Conservation (phyloP, 2,329 filamentous ascomycete species). For the Trichoderma brevicompactum region DNA sequence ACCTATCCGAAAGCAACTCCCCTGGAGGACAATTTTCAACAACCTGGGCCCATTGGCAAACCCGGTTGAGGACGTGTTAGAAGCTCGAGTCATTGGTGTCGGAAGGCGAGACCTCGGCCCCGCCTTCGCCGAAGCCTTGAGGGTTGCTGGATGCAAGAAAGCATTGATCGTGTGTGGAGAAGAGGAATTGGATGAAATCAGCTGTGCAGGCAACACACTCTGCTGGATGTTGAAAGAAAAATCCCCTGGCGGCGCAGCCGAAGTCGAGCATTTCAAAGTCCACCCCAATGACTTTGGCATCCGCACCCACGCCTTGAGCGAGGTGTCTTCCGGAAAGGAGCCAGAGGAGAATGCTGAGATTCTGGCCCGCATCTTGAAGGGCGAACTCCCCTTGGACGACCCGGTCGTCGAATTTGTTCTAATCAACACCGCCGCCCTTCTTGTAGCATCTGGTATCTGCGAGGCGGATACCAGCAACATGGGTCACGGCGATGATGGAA, state of each 20-base stretch:
- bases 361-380: constrained; percentile 73
- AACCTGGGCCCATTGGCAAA: constrained; percentile 91
- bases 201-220: constrained; percentile 83
- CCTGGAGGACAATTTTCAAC: constrained; percentile 97
- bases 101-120: constrained; percentile 84
- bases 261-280: constrained; percentile 77
- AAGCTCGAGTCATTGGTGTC: constrained; percentile 92
- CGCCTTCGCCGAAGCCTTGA: constrained; percentile 85
- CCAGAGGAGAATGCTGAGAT: constrained; percentile 88
- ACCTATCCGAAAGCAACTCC: constrained; percentile 81
- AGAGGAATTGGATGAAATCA: constrained; percentile 94
- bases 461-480: constrained; percentile 80
- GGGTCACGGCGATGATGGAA: constrained; percentile 78
- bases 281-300: constrained; percentile 88
- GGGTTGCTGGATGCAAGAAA: constrained; percentile 75
- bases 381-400: constrained; percentile 73
- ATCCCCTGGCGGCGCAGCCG: constrained; percentile 47
- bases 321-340: constrained; percentile 83
- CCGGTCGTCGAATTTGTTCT: constrained; percentile 92
- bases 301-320: constrained; percentile 69
- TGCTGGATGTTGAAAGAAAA: constrained; percentile 79
- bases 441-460: constrained; percentile 85
- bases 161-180: constrained; percentile 90
- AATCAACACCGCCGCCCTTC: constrained; percentile 87
- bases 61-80: constrained; percentile 80